These are phyloP conservation scores for Phymatotrichopsis omnivora DNA, from an alignment of 2,329 filamentous ascomycete genomes.

Conservation along the genomic window DNA sequence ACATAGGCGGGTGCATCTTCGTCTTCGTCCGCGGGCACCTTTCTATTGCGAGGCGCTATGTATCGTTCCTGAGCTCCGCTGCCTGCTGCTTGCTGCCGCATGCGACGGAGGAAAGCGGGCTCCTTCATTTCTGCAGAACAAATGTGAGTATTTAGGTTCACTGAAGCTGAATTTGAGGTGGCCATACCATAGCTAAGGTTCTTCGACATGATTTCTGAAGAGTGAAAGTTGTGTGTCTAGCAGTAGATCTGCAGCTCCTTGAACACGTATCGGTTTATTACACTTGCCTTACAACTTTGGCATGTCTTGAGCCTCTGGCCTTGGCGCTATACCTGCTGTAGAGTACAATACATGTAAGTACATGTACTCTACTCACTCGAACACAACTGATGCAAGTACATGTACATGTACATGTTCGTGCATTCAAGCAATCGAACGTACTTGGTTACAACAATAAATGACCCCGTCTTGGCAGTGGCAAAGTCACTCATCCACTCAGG, in stretches of 20 bases:
- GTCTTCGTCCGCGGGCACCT: conserved; percentile 54
- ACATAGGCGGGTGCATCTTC: conserved; percentile 65
- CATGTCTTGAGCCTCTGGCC: too few relatives aligned
- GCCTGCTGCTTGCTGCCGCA: conserved; percentile 33
- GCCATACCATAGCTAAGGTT: conserved; percentile 30
- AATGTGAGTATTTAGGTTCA: not conserved
- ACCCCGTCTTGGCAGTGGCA: too few relatives aligned
- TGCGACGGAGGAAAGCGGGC: conserved; percentile 27
- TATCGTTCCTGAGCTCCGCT: conserved; percentile 42
- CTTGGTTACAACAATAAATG: too few relatives aligned
- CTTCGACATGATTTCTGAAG: conserved; percentile 22
- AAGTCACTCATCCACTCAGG: too few relatives aligned
- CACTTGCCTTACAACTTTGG: too few relatives aligned
- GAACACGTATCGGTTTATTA: too few relatives aligned
- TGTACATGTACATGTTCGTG: too few relatives aligned
- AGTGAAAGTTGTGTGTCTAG: not conserved
- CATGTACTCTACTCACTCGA: too few relatives aligned
- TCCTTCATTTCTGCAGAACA: conserved; percentile 30
- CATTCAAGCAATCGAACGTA: too few relatives aligned
- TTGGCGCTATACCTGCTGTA: too few relatives aligned
- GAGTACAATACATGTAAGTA: too few relatives aligned
- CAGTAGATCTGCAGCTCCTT: not conserved
- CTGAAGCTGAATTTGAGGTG: not conserved
- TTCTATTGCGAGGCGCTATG: conserved; percentile 41
- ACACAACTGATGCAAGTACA: too few relatives aligned